A percentile compares a stretch with the other conserved stretches of the same genome.
Conservation (phyloP, 768 basidiomycete species). For the Crepidotus variabilis region DNA sequence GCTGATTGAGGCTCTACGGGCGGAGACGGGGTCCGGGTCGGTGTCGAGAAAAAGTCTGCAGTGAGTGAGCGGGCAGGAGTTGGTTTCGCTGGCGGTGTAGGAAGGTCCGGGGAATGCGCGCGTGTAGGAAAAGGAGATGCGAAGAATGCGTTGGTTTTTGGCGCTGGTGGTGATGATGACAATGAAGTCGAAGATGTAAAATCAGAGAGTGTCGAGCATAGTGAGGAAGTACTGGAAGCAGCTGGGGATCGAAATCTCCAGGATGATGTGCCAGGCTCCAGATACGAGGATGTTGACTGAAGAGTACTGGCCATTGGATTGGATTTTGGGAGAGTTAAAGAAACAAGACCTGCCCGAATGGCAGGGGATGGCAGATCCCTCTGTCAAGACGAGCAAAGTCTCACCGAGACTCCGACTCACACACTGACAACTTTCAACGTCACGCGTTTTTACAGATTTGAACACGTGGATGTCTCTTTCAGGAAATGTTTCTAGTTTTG, state of each 20-base stretch:
- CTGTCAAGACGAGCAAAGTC: background rate
- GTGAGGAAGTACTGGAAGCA: constrained; percentile 26
- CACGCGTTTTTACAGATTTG: background rate
- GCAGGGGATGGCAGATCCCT: background rate
- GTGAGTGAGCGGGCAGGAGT: constrained; percentile 22
- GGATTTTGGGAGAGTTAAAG: background rate
- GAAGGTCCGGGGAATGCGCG: constrained; percentile 29
- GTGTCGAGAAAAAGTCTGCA: constrained; percentile 25
- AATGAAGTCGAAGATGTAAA: constrained; percentile 17
- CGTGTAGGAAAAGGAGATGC: constrained; percentile 37
- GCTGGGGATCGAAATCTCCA: constrained; percentile 21
- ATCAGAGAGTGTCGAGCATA: constrained; percentile 39
- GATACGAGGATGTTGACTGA: background rate
- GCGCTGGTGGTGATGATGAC: constrained; percentile 24
- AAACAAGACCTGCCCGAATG: background rate
- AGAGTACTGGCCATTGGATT: background rate
- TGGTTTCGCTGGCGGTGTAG: constrained; percentile 9
- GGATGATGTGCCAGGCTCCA: background rate
- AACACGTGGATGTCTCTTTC: background rate
- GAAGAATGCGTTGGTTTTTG: constrained; percentile 49
- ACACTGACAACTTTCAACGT: background rate
- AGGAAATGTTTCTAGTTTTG: no score
- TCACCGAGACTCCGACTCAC: background rate
- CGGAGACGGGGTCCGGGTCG: constrained; percentile 19
- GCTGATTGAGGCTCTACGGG: constrained; percentile 13